phyloP scores from a whole-genome alignment of 2,329 filamentous ascomycete genomes.

The Trichoderma gracile region DNA sequence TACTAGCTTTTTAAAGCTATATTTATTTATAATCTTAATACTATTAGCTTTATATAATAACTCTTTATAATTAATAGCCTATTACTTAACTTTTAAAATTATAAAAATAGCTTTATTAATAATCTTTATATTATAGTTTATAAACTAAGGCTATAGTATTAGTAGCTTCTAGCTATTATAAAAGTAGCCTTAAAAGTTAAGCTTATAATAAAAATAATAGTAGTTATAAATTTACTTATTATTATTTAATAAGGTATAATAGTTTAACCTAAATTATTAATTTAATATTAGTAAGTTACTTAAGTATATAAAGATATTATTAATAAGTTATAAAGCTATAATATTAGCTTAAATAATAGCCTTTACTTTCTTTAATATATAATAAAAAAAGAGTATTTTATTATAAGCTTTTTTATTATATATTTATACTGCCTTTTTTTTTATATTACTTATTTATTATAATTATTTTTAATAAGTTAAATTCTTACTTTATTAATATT shows the following conservation, averaged over 20 bases:
- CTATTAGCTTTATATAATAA: background rate
- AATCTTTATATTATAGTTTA: background rate
- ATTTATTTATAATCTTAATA: background rate
- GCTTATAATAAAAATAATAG: background rate
- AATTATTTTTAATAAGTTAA: background rate
- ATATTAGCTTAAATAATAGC: background rate
- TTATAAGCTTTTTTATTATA: slow-evolving; percentile 4
- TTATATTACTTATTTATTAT: background rate
- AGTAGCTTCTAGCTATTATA: background rate
- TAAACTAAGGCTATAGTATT: background rate
- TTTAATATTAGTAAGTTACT: background rate
- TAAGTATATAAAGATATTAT: background rate
- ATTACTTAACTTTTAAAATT: background rate
- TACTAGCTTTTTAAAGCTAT: background rate
- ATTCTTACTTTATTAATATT: slow-evolving; percentile 1
- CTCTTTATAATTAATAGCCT: background rate
- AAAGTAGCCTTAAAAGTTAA: background rate
- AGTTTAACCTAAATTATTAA: background rate
- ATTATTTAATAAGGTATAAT: background rate
- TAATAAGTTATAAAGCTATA: background rate
- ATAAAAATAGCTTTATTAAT: background rate
- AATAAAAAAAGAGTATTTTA: background rate
- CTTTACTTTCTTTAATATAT: background rate
- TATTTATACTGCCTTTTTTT: background rate
- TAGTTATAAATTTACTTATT: background rate